Base-by-base conservation (phyloP, 163 green algal genomes). In the Scenedesmus sp. region DNA sequence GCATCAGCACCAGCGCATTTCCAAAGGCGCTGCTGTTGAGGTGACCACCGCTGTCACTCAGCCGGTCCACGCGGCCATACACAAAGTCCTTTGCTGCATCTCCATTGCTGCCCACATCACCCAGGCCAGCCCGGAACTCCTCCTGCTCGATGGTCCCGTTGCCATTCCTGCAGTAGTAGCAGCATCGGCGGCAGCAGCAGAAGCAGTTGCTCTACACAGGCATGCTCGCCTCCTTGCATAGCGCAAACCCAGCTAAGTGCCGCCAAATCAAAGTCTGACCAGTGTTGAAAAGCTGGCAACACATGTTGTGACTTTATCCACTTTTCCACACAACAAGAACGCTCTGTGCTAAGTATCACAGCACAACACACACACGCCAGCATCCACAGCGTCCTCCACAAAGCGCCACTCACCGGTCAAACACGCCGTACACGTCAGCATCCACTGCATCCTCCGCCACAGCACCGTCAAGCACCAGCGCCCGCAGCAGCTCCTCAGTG, bases 401-500 rank as follows among this genome's bases (percentile, higher is more conserved):
- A 10, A 20, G 1, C 3, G 13, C 34, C 46, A 55, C 85, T 81
- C 26, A 89, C 88, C 16, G 85, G 55, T 93, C 90, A 57, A 93
- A 93, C 8, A 93, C 90, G 16, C 1, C 2, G 13, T 88, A 87
- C 57, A 93, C 90, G 26, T 88, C 90, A 23, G 84, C 74, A 60
- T 93, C 90, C 59, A 93, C 60, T 12, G 90, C 90, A 26, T 93
- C 90, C 1, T 90, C 84, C 26, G 66, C 86, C 0, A 93, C 90
- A 54, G 90, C 90, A 0, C 84, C 84, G n/a, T 93, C 90, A 13
- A 93, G 83, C 16, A 84, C 90, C 59, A 93, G 34, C 4, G 90
- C 56, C 12, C 90, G 84, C 90, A 93, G 90, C 84, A 93, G 74
- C 90, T 93, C 90, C 84, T 93, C 90, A 5, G 74, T 85, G 0